Conservation (phyloP, 1,284 basidiomycete genomes). For the Pisolithus thermaeus region DNA sequence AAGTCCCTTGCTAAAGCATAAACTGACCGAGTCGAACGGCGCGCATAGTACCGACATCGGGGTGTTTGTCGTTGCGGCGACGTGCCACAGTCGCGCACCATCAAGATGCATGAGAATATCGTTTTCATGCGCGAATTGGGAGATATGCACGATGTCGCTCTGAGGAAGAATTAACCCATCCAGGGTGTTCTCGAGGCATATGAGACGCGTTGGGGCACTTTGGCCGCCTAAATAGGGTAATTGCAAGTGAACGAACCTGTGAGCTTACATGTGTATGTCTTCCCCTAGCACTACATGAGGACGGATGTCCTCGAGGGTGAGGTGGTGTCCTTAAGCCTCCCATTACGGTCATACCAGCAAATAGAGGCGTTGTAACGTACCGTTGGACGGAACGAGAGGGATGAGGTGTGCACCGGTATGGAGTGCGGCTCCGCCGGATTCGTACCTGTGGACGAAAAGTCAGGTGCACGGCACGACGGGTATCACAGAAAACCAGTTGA, state of each 20-base stretch:
- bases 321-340: conserved; percentile 55
- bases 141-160: conserved; percentile 79
- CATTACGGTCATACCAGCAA: neutral
- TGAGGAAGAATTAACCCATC: conserved; percentile 89
- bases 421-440: conserved; percentile 86
- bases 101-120: conserved; percentile 83
- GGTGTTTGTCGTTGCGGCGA: conserved; percentile 65
- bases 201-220: conserved; percentile 72
- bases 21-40: conserved; percentile 86
- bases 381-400: conserved; percentile 61
- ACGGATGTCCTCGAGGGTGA: conserved; percentile 80
- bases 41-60: conserved; percentile 71
- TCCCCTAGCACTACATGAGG: conserved; percentile 59
- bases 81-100: conserved; percentile 92
- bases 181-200: conserved; percentile 86
- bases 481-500: conserved; percentile 20
- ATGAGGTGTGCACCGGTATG: conserved; percentile 80
- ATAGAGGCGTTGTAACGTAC: conserved; percentile 26
- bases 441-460: conserved; percentile 40
- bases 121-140: conserved; percentile 62
- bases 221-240: conserved; percentile 9
- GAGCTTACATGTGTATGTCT: conserved; percentile 63
- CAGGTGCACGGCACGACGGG: conserved; percentile 2
- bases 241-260: conserved; percentile 8
- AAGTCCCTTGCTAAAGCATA: conserved; percentile 96